A percentile compares a stretch with the other conserved stretches of the same genome.
phyloP scores from a whole-genome alignment of 768 basidiomycete genomes.

The Agaricus bisporus region DNA sequence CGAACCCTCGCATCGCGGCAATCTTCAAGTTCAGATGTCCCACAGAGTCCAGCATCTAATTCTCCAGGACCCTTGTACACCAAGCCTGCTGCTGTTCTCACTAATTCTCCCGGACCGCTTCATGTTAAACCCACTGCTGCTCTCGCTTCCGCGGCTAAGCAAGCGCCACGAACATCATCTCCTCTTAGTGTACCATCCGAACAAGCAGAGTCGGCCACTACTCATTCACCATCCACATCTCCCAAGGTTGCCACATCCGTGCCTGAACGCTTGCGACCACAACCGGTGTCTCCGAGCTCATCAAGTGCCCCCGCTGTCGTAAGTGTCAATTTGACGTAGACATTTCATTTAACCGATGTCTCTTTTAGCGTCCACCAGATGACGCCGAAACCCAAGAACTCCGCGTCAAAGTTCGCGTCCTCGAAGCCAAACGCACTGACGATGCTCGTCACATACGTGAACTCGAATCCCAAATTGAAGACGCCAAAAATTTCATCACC shows the following conservation, averaged over 20 bases:
- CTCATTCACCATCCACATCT: slow-evolving; percentile 15
- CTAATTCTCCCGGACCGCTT: no score
- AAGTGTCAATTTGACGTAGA: slow-evolving; percentile 6
- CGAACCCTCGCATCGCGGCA: slow-evolving; percentile 41
- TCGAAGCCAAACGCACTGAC: slow-evolving; percentile 84
- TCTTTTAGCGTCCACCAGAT: slow-evolving; percentile 27
- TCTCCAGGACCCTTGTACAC: slow-evolving; percentile 22
- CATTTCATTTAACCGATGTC: background rate
- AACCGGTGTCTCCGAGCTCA: slow-evolving; percentile 18
- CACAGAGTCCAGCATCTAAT: slow-evolving; percentile 20
- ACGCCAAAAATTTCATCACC: slow-evolving; percentile 78
- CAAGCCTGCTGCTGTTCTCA: slow-evolving; percentile 16
- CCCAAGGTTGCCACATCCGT: slow-evolving; percentile 17
- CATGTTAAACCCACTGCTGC: no score
- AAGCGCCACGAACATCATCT: slow-evolving; percentile 27
- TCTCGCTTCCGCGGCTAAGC: background rate
- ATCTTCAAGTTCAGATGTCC: slow-evolving; percentile 30
- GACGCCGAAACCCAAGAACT: slow-evolving; percentile 74
- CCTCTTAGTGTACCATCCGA: slow-evolving; percentile 31
- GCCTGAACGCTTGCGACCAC: slow-evolving; percentile 13
- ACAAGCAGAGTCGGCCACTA: slow-evolving; percentile 15
- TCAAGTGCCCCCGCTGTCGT: slow-evolving; percentile 20
- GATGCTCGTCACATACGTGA: slow-evolving; percentile 80
- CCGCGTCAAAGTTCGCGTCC: slow-evolving; percentile 72
- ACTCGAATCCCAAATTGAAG: slow-evolving; percentile 77